These are phyloP conservation scores for Fusarium pseudonygamai DNA, from an alignment of 2,329 filamentous ascomycete genomes.

Conservation along the genomic window DNA sequence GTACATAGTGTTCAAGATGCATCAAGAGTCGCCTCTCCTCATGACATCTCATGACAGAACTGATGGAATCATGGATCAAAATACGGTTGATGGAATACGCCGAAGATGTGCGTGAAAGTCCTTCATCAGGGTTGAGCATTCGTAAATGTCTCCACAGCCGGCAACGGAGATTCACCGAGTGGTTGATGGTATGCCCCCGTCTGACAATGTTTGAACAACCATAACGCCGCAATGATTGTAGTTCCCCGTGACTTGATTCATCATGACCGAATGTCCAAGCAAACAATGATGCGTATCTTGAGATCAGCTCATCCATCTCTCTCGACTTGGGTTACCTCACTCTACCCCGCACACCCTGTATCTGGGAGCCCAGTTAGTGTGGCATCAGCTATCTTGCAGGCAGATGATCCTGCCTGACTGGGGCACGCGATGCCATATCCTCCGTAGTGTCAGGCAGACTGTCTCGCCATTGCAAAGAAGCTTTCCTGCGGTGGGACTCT, in stretches of 20 bases:
- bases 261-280: slow-evolving; percentile 5
- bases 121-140: not conserved
- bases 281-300: slow-evolving; percentile 8
- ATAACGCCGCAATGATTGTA: slow-evolving; percentile 7
- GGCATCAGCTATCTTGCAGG: slow-evolving; percentile 24
- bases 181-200: not conserved
- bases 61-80: not conserved
- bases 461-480: slow-evolving; percentile 26
- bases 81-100: not conserved
- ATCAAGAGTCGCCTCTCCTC: not conserved
- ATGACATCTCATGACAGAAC: not conserved
- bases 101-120: not conserved
- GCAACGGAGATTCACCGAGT: not conserved
- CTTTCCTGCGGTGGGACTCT: slow-evolving; percentile 10
- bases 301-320: slow-evolving; percentile 13
- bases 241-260: not conserved
- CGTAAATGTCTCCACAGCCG: not conserved
- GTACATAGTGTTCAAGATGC: not conserved
- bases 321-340: not conserved
- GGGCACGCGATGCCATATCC: slow-evolving; percentile 12
- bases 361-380: slow-evolving; percentile 8
- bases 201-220: not conserved
- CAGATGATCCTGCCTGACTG: slow-evolving; percentile 21
- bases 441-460: slow-evolving; percentile 8
- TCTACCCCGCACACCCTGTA: slow-evolving; percentile 28